Base-by-base conservation (phyloP, 768 basidiomycete species). In the Xerocomus spinulosus region DNA sequence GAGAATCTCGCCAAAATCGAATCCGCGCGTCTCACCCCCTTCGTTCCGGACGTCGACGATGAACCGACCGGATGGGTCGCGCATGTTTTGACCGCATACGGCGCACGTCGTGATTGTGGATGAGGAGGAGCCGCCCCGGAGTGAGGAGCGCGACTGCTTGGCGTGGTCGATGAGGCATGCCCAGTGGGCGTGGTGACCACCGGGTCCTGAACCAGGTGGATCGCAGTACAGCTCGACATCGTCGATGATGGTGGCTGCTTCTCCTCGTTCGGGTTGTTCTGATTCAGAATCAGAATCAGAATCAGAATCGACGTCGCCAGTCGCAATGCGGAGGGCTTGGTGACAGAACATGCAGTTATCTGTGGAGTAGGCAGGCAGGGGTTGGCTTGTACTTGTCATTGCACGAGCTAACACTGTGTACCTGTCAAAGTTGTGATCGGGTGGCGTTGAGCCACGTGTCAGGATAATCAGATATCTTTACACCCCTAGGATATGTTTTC, bases 121-220 rank as follows among this genome's bases (percentile, higher is more conserved):
- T 23, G 30, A 3, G 14, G 32, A 9, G 26, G 30, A 3, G 14
- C 30, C 10, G 10, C 26, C 26, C 5, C 6, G 26, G 26, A 28
- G 15, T 17, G 21, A 10, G 23, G 5, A 10, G 43, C 3, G 37
- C 9, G 26, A 23, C 8, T 34, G 50, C 18, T 44, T 54, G 2
- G 48, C 59, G 26, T 53, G 42, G 20, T 64, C 62, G 48, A 64
- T 48, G 18, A 64, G 52, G 51, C 61, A 63, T 12, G 53, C 33
- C 61, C 61, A 63, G 48, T 63, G 61, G 28, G 61, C 36, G 34
- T 64, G 62, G 17, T 63, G 62, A 2, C 48, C 56, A 20, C 56
- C 18, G 3, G 62, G 58, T 5, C 56, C 52, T 7, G 54, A 56
- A 14, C 56, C 58, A 1, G 59, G 53, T 17, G 50, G 44, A 20